phyloP scores from a whole-genome alignment of 2,329 filamentous ascomycete species.

The Neopestalotiopsis clavispora region DNA sequence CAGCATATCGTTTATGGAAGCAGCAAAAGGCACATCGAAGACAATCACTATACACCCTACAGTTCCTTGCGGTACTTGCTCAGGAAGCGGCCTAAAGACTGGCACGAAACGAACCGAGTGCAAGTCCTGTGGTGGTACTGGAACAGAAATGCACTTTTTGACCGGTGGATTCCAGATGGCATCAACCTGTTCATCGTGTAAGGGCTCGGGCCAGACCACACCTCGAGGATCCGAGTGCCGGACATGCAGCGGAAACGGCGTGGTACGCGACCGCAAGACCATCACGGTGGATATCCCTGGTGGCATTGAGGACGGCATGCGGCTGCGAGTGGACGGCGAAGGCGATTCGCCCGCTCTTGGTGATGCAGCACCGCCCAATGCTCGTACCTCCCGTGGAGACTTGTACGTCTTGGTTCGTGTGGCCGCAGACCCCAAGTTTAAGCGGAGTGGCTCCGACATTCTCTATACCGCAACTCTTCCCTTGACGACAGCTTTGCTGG shows the following conservation, averaged over 20 bases:
- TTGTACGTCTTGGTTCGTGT: slow-evolving; percentile 91
- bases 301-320: slow-evolving; percentile 96
- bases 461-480: slow-evolving; percentile 91
- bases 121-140: slow-evolving; percentile 82
- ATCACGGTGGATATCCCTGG: slow-evolving; percentile 91
- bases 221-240: slow-evolving; percentile 83
- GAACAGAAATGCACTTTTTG: slow-evolving; percentile 86
- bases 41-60: slow-evolving; percentile 87
- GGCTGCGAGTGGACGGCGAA: slow-evolving; percentile 81
- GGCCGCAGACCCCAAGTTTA: slow-evolving; percentile 88
- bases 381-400: slow-evolving; percentile 77
- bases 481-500: slow-evolving; percentile 88
- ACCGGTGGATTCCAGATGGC: slow-evolving; percentile 96
- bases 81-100: slow-evolving; percentile 82
- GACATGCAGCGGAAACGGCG: slow-evolving; percentile 81
- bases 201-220: slow-evolving; percentile 76
- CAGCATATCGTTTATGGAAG: slow-evolving; percentile 93
- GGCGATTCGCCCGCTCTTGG: slow-evolving; percentile 87
- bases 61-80: slow-evolving; percentile 80
- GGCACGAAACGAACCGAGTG: slow-evolving; percentile 77
- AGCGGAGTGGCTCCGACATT: slow-evolving; percentile 84
- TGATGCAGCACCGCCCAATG: slow-evolving; percentile 64
- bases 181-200: slow-evolving; percentile 82
- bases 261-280: slow-evolving; percentile 80
- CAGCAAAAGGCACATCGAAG: slow-evolving; percentile 87